These are phyloP conservation scores for Oryza meyeriana DNA, from an alignment of 176 grass and related monocot species.

Conservation along the genomic window DNA sequence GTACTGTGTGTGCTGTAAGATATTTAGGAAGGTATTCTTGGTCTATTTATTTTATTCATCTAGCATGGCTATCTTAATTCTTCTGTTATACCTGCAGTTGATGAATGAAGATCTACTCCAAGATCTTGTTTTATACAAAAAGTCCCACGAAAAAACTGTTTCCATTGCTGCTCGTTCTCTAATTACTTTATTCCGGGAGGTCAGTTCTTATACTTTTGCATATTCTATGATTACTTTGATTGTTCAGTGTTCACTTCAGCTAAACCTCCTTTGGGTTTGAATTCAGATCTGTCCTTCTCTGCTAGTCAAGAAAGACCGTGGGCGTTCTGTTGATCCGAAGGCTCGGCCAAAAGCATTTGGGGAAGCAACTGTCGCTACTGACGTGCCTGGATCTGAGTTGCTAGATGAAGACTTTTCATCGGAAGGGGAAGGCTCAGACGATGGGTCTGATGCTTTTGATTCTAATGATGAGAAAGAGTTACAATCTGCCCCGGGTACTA, in stretches of 20 bases:
- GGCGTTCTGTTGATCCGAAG: conserved; percentile 72
- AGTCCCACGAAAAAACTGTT: conserved; percentile 93
- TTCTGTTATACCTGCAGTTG: conserved; percentile 44
- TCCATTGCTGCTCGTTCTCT: conserved; percentile 88
- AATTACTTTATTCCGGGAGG: conserved; percentile 91
- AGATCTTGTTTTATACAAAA: conserved; percentile 97
- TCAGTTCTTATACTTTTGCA: conserved; percentile 20
- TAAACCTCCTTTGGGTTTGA: conserved; percentile 37
- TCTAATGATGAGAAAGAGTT: conserved; percentile 37
- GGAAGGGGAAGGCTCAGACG: conserved; percentile 37
- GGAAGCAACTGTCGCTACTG: conserved; percentile 58
- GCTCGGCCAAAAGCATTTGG: conserved; percentile 89
- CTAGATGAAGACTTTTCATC: conserved; percentile 47
- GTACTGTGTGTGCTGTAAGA: conserved; percentile 17
- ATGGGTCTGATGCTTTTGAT: conserved; percentile 43
- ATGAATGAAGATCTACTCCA: conserved; percentile 98
- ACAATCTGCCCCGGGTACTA: conserved; percentile 17
- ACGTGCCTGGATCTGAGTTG: conserved; percentile 77
- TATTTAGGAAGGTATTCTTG: neutral
- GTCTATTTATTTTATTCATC: neutral
- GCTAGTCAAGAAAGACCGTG: conserved; percentile 94
- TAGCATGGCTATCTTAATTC: neutral
- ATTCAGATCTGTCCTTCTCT: conserved; percentile 91
- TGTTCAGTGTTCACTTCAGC: neutral
- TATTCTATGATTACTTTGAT: conserved; percentile 11